Conservation (phyloP, 352 stramenopile species). For the Pythium scleroteichum region DNA sequence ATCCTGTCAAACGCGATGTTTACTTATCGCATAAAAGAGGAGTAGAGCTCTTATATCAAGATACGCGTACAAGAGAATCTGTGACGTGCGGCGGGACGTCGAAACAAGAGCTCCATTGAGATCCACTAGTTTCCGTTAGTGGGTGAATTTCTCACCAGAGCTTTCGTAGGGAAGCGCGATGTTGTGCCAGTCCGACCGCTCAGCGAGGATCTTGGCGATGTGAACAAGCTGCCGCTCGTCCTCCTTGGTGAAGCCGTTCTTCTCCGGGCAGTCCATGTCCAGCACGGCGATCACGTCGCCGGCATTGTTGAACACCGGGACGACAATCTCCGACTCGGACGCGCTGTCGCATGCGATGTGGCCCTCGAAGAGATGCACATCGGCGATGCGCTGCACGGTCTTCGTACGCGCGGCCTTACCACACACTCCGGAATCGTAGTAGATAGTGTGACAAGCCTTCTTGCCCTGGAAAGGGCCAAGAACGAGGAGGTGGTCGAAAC, state of each 20-base stretch:
- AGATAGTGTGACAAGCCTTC: conserved; percentile 78
- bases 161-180: conserved; percentile 42
- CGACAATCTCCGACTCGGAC: conserved; percentile 81
- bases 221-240: conserved; percentile 69
- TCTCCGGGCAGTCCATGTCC: conserved; percentile 75
- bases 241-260: conserved; percentile 68
- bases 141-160: conserved; percentile 8
- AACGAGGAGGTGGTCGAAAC: conserved; percentile 61
- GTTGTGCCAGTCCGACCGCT: conserved; percentile 71
- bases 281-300: conserved; percentile 75
- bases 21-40: conserved; percentile 5
- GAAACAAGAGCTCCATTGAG: neutral
- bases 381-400: conserved; percentile 65
- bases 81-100: neutral
- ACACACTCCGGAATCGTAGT: conserved; percentile 73
- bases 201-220: conserved; percentile 54
- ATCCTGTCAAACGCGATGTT: neutral
- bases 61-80: neutral
- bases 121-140: neutral
- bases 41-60: neutral
- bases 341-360: conserved; percentile 85
- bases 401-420: conserved; percentile 66
- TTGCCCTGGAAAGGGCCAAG: conserved; percentile 84
- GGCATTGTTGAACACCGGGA: conserved; percentile 63
- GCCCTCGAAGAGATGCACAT: conserved; percentile 75